phyloP scores from a whole-genome alignment of 768 basidiomycete species.

The Phallus indusiatus region DNA sequence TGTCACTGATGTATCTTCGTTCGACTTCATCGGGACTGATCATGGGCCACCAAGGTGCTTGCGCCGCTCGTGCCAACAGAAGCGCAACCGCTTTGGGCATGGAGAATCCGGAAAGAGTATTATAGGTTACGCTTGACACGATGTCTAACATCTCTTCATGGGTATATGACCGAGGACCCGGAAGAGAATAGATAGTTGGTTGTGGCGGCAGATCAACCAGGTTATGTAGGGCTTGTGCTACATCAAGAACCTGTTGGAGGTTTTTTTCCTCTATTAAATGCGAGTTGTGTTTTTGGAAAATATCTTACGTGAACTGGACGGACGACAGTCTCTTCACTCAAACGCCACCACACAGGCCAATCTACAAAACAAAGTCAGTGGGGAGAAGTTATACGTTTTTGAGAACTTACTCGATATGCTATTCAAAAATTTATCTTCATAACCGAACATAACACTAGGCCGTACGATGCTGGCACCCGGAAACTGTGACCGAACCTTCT shows the following conservation, averaged over 20 bases:
- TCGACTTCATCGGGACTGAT: slow-evolving; percentile 86
- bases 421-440: slow-evolving; percentile 89
- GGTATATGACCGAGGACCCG: slow-evolving; percentile 82
- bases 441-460: slow-evolving; percentile 82
- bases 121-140: slow-evolving; percentile 72
- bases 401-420: slow-evolving; percentile 74
- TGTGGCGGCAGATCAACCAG: slow-evolving; percentile 53
- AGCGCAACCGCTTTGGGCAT: slow-evolving; percentile 68
- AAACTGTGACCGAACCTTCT: slow-evolving; percentile 74
- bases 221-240: slow-evolving; percentile 86
- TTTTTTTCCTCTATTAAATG: not conserved
- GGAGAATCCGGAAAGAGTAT: slow-evolving; percentile 54
- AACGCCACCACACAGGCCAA: slow-evolving; percentile 89
- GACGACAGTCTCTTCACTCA: slow-evolving; percentile 80
- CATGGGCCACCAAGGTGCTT: slow-evolving; percentile 85
- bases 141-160: slow-evolving; percentile 73
- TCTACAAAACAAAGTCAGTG: slow-evolving; percentile 32
- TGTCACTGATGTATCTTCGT: slow-evolving; percentile 79
- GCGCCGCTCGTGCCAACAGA: slow-evolving; percentile 48
- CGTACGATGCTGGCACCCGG: slow-evolving; percentile 81
- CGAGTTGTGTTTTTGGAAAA: slow-evolving; percentile 14
- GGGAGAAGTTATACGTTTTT: not conserved
- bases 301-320: slow-evolving; percentile 82
- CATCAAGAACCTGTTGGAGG: slow-evolving; percentile 68
- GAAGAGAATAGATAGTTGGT: slow-evolving; percentile 65